Percentiles rank a stretch among this genome's conserved stretches.
Evolutionary conservation across 1,139 yeast species (phyloP).

Genomic region (Lodderomyces theae): DNA sequence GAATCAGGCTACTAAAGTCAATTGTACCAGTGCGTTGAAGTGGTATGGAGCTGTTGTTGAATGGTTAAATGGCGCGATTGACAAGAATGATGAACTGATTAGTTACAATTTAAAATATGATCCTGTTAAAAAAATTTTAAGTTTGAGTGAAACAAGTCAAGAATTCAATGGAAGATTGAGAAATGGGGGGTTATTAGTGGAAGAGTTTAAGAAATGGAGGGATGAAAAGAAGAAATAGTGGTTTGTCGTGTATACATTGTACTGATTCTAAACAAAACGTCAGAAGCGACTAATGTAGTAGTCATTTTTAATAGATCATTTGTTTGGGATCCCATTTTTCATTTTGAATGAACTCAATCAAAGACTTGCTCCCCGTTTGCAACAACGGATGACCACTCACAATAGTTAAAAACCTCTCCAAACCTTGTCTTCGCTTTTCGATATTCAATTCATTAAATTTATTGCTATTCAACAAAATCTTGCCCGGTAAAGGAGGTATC

Average conservation of each 20-base stretch:
- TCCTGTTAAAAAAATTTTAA: conserved; percentile 31
- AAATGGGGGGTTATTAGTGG: conserved; percentile 43
- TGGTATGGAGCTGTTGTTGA: conserved; percentile 84
- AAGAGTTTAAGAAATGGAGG: conserved; percentile 67
- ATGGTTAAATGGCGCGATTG: conserved; percentile 63
- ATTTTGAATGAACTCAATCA: conserved; percentile 85
- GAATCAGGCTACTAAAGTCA: conserved; percentile 33
- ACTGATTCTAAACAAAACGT: no score
- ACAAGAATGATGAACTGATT: conserved; percentile 39
- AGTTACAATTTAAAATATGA: conserved; percentile 35
- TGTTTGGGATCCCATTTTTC: conserved; percentile 66
- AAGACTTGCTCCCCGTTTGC: conserved; percentile 83
- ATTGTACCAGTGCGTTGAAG: conserved; percentile 74
- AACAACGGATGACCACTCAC: conserved; percentile 94
- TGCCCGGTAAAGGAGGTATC: conserved; percentile 88
- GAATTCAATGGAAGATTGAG: conserved; percentile 28
- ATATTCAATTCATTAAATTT: conserved; percentile 82
- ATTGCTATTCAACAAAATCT: conserved; percentile 61
- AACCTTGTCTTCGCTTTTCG: conserved; percentile 78
- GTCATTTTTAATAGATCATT: conserved; percentile 7
- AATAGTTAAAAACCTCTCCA: conserved; percentile 72
- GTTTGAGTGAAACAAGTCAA: conserved; percentile 27
- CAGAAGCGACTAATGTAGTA: no score
- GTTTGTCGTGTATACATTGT: no score
- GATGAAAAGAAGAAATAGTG: no score